Conservation (phyloP, 2,329 filamentous ascomycete species). For the Neodidymelliopsis sp. region DNA sequence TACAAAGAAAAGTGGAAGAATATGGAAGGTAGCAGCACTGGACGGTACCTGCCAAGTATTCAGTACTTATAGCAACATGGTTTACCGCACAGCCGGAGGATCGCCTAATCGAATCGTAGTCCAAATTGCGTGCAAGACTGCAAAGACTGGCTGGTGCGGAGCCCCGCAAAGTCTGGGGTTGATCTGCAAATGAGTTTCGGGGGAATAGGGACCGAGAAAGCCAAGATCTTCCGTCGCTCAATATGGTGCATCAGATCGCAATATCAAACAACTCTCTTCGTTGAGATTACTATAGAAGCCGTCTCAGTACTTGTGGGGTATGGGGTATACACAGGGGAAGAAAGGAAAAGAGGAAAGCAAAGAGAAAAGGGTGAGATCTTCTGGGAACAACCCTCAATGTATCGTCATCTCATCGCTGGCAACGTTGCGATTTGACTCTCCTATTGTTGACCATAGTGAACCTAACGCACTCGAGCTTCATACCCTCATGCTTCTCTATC, state of each 20-base stretch:
- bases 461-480: too few species aligned
- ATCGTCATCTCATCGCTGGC: too few species aligned
- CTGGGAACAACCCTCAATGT: too few species aligned
- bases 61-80: constrained; percentile 2
- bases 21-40: not conserved
- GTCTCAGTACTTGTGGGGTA: too few species aligned
- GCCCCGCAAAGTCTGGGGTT: constrained; percentile 19
- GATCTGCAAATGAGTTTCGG: constrained; percentile 5
- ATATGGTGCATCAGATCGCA: too few species aligned
- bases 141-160: constrained; percentile 5
- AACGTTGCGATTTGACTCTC: too few species aligned
- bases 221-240: constrained; percentile 9
- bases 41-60: constrained; percentile 9
- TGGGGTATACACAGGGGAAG: not conserved
- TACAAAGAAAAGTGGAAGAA: not conserved
- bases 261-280: too few species aligned
- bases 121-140: not conserved
- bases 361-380: not conserved
- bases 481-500: too few species aligned
- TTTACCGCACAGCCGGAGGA: not conserved
- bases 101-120: not conserved
- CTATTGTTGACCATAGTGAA: too few species aligned
- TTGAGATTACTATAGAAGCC: too few species aligned
- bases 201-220: constrained; percentile 7
- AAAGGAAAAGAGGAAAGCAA: not conserved